Base-by-base conservation (phyloP, 164 flowering plant genomes). In the Vitis cinerea region DNA sequence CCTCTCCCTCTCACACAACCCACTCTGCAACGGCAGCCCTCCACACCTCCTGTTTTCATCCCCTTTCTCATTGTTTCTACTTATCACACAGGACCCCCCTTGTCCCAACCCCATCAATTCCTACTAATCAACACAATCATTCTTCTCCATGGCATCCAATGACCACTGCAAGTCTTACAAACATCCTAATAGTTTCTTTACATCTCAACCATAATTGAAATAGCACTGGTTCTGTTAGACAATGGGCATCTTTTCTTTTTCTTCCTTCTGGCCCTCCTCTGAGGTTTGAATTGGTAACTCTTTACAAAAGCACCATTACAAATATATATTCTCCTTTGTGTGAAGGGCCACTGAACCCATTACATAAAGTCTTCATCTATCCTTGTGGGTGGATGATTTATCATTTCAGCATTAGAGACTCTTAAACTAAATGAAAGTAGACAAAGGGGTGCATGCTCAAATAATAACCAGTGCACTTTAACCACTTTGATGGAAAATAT, bases 171-270 rank as follows among this genome's bases (percentile, higher is more conserved):
- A 16, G 10, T 19, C 11, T 50, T 51, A 6, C 31, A 56, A 67
- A 67, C 62, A 56, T 44, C 12, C 48, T 47, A 47, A 67, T 57
- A 17, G 19, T 56, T 7, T 56, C 58, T 27, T 16, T 48, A 16
- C 23, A 16, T 57, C 29, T 16, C 19, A 9, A 14, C 9, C 27
- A 30, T 52, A 49, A 63, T 16, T 6, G 3, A n/a, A 16, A 17
- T 53, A 11, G 56, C n/a, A n/a, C 14, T 13, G 5, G 56, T 14
- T 14, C 56, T 53, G 14, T 53, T 13, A 27, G 54, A 48, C 66
- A 48, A 11, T 58, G 70, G 52, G 62, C 53, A 56, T 67, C 70
- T 67, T 23, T 61, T 44, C 19, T 64, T 6, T 37, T 37, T 37
- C 44, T 37, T 37, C 44, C 7, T 37, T 37, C n/a, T 14, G 56